phyloP scores from a whole-genome alignment of 345 rosid genomes.

The Eucalyptus globulus region DNA sequence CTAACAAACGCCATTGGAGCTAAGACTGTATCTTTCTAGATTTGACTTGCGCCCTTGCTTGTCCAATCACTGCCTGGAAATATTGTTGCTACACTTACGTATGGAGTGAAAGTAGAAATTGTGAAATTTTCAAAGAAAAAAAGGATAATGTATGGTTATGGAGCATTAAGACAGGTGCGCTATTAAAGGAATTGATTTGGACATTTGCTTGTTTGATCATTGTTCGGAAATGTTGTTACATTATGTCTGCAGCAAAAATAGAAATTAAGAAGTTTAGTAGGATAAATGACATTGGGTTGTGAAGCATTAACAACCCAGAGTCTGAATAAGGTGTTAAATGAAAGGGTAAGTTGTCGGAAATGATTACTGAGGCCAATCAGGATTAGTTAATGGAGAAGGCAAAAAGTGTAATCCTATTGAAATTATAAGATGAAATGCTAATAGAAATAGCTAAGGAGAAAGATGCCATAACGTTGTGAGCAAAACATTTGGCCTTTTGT shows the following conservation, averaged over 20 bases:
- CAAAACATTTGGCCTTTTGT: not conserved
- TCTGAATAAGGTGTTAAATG: not conserved
- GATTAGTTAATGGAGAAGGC: not conserved
- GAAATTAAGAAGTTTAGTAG: not conserved
- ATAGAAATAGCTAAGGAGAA: not conserved
- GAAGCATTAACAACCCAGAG: not conserved
- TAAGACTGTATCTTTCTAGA: too few relatives aligned
- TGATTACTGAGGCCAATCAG: not conserved
- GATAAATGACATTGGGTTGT: not conserved
- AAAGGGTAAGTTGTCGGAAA: not conserved
- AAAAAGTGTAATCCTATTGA: not conserved
- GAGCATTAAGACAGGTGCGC: not conserved
- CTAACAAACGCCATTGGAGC: not conserved
- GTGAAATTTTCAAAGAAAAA: not conserved
- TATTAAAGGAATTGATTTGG: not conserved
- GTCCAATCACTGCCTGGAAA: not conserved
- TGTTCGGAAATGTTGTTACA: too few relatives aligned
- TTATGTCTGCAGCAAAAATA: not conserved
- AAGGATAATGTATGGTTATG: not conserved
- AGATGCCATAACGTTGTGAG: not conserved
- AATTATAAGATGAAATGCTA: not conserved
- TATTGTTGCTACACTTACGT: not conserved
- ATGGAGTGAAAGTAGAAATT: not conserved
- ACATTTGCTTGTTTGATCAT: not conserved
- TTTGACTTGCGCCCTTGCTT: not conserved